A percentile compares a stretch with the other conserved stretches of the same genome.
Conservation (phyloP, 257 asterid genomes). For the Solanum arcanum region DNA sequence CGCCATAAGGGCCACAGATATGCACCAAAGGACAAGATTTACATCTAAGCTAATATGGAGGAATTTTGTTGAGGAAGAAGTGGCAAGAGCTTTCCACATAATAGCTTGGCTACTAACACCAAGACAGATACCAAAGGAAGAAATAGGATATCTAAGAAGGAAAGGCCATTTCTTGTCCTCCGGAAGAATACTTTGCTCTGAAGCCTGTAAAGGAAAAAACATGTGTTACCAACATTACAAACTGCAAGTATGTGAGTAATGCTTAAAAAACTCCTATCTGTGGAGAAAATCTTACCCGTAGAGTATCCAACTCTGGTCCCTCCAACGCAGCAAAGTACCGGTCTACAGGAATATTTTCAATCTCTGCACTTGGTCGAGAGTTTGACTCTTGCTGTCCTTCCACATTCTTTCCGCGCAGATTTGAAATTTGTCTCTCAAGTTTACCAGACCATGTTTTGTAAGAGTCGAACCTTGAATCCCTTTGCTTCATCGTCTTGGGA, state of each 20-base stretch:
- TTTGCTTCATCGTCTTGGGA: constrained; percentile 24
- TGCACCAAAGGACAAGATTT: constrained; percentile 56
- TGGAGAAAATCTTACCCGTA: constrained; percentile 30
- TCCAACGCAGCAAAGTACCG: constrained; percentile 82
- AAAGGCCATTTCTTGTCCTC: constrained; percentile 80
- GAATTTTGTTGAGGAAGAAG: constrained; percentile 47
- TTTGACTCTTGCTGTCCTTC: constrained; percentile 18
- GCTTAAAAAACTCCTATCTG: background rate
- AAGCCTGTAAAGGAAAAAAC: constrained; percentile 25
- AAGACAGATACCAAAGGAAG: constrained; percentile 73
- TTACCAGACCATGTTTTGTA: constrained; percentile 83
- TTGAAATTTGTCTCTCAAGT: constrained; percentile 58
- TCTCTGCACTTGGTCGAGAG: constrained; percentile 19
- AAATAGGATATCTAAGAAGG: constrained; percentile 67
- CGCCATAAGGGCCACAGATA: constrained; percentile 34
- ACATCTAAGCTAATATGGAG: constrained; percentile 39
- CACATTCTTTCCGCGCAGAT: constrained; percentile 25
- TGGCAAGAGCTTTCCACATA: constrained; percentile 70
- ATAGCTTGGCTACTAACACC: constrained; percentile 92
- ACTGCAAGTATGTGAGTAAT: background rate
- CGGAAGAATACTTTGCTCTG: constrained; percentile 60
- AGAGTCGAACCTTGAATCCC: constrained; percentile 50
- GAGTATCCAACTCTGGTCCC: constrained; percentile 76
- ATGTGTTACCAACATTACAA: background rate
- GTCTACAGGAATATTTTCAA: constrained; percentile 29